Conservation (phyloP, 2,329 filamentous ascomycete genomes). For the Cercospora janseana region DNA sequence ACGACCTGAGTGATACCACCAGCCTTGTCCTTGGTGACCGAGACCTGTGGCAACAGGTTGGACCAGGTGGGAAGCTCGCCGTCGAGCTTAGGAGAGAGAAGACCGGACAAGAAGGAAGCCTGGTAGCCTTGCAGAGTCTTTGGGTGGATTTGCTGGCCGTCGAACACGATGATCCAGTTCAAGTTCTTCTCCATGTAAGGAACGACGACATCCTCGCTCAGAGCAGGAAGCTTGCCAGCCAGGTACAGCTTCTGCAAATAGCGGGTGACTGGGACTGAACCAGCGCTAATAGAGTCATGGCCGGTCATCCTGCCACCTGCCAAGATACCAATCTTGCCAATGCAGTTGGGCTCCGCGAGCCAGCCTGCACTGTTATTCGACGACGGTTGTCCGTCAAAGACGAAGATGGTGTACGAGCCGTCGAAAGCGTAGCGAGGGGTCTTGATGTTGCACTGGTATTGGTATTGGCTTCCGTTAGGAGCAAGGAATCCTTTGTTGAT, state of each 20-base stretch:
- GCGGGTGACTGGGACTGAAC: conserved; percentile 47
- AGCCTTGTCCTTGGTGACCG: conserved; percentile 30
- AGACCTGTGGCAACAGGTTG: conserved; percentile 27
- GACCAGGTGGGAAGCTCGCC: conserved; percentile 29
- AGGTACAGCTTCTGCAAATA: conserved; percentile 38
- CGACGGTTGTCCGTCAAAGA: conserved; percentile 60
- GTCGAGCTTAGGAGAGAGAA: conserved; percentile 29
- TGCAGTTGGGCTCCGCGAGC: conserved; percentile 53
- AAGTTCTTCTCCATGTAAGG: conserved; percentile 37
- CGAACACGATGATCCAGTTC: conserved; percentile 37
- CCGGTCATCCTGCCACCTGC: conserved; percentile 32
- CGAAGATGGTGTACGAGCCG: conserved; percentile 62
- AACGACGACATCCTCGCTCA: conserved; percentile 31
- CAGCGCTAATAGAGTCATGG: conserved; percentile 37
- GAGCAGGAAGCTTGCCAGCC: conserved; percentile 35
- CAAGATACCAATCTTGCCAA: conserved; percentile 58
- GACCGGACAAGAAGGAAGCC: conserved; percentile 41
- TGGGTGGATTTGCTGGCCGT: conserved; percentile 36
- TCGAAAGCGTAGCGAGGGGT: conserved; percentile 60
- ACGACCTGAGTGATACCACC: conserved; percentile 26
- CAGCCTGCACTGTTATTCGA: conserved; percentile 49
- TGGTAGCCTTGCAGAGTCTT: conserved; percentile 41
- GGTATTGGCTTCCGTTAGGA: conserved; percentile 49
- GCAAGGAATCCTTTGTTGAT: conserved; percentile 31
- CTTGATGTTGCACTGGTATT: conserved; percentile 68